These are phyloP conservation scores for Candida awuae DNA, from an alignment of 805 yeast genomes.

Conservation along the genomic window DNA sequence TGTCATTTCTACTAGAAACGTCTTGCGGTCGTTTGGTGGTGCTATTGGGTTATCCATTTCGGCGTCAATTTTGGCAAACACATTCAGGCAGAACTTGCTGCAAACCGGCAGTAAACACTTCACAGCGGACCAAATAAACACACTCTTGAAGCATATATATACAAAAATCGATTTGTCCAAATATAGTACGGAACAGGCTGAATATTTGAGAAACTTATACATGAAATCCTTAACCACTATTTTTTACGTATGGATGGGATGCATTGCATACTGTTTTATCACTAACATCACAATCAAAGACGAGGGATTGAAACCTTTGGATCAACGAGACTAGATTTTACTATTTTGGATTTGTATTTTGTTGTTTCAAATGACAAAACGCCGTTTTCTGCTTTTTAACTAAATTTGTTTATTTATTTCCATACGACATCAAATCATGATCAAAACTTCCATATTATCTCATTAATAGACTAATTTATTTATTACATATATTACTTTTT, in stretches of 20 bases:
- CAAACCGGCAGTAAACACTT: neutral
- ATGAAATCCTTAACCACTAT: neutral
- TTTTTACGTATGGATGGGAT: constrained; percentile 4
- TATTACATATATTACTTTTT: too few relatives aligned
- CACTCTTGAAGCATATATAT: neutral
- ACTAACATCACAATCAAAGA: neutral
- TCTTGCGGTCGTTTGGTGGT: constrained; percentile 53
- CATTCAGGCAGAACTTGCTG: constrained; percentile 8
- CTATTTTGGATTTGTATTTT: too few relatives aligned
- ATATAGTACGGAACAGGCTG: neutral
- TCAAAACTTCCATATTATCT: too few relatives aligned
- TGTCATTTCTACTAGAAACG: constrained; percentile 51
- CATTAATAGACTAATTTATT: too few relatives aligned
- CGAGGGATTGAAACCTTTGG: constrained; percentile 1
- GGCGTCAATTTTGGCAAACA: constrained; percentile 25
- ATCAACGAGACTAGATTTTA: too few relatives aligned
- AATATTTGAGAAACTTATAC: neutral
- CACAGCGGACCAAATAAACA: neutral
- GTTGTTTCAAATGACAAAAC: too few relatives aligned
- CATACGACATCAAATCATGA: too few relatives aligned
- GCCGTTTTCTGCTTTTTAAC: too few relatives aligned
- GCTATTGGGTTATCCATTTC: constrained; percentile 47
- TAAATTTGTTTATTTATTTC: too few relatives aligned
- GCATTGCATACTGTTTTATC: neutral
- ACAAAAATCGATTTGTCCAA: neutral